A percentile compares a stretch with the other conserved stretches of the same genome.
phyloP scores from a whole-genome alignment of 768 basidiomycete genomes.

The Pleurotus giganteus region DNA sequence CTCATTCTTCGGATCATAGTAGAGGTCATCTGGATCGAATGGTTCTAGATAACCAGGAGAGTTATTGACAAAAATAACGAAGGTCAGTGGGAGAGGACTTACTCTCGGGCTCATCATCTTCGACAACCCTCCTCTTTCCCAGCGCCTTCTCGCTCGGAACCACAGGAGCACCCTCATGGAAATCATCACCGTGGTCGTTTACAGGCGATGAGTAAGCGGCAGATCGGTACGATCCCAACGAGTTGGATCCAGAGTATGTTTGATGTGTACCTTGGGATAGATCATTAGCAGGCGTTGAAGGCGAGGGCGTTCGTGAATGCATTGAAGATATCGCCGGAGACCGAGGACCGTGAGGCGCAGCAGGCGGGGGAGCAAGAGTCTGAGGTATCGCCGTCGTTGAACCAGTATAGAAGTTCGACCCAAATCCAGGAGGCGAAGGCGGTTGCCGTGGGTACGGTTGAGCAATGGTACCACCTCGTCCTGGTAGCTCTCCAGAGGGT shows the following conservation, averaged over 20 bases:
- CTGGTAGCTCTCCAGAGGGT: slow-evolving; percentile 20
- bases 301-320: slow-evolving; percentile 72
- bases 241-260: slow-evolving; percentile 9
- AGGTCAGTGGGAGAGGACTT: slow-evolving; percentile 22
- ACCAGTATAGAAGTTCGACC: slow-evolving; percentile 12
- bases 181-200: slow-evolving; percentile 28
- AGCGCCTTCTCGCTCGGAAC: slow-evolving; percentile 85
- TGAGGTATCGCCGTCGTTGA: slow-evolving; percentile 14
- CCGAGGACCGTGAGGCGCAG: slow-evolving; percentile 72
- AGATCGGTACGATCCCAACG: slow-evolving; percentile 13
- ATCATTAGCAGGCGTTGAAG: slow-evolving; percentile 37
- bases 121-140: slow-evolving; percentile 73
- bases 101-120: slow-evolving; percentile 48
- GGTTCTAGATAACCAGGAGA: slow-evolving; percentile 33
- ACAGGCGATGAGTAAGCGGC: slow-evolving; percentile 11
- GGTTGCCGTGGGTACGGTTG: slow-evolving; percentile 18
- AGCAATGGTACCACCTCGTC: neutral
- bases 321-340: slow-evolving; percentile 44
- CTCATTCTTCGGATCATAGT: slow-evolving; percentile 39
- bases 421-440: slow-evolving; percentile 14
- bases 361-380: slow-evolving; percentile 61
- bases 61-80: too few relatives aligned
- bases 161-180: slow-evolving; percentile 34
- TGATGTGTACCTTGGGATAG: slow-evolving; percentile 4
- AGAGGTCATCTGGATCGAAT: slow-evolving; percentile 58